These are phyloP conservation scores for Oryza coarctata DNA, from an alignment of 176 grass and related monocot species.

Conservation along the genomic window DNA sequence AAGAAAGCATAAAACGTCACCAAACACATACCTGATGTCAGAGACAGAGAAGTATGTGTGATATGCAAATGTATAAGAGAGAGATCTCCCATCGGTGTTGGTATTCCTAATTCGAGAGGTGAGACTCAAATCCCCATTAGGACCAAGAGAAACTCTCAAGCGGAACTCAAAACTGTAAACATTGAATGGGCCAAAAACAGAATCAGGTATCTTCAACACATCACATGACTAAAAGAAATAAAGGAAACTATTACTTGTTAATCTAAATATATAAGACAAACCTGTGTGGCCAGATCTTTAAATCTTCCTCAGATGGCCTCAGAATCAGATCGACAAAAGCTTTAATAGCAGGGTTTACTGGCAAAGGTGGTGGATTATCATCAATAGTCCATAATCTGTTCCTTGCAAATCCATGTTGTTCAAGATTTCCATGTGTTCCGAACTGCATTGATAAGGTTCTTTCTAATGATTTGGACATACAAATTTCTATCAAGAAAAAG, in stretches of 20 bases:
- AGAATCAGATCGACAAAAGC: constrained; percentile 85
- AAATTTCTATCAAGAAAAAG: constrained; percentile 10
- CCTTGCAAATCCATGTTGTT: constrained; percentile 88
- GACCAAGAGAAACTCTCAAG: constrained; percentile 83
- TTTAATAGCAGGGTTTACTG: constrained; percentile 54
- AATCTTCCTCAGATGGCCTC: constrained; percentile 69
- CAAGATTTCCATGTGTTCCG: constrained; percentile 80
- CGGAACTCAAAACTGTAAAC: constrained; percentile 60
- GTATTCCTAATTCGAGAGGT: constrained; percentile 92
- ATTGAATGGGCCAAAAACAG: background rate
- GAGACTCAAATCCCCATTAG: constrained; percentile 80
- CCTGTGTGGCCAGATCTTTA: constrained; percentile 86
- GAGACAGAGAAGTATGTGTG: constrained; percentile 97
- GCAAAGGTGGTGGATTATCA: constrained; percentile 64
- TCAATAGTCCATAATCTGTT: constrained; percentile 74
- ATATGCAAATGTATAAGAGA: constrained; percentile 91
- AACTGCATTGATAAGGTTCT: constrained; percentile 58
- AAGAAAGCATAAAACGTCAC: background rate
- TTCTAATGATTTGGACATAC: background rate
- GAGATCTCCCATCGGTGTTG: constrained; percentile 70
- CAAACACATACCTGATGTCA: constrained; percentile 48
- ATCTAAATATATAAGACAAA: constrained; percentile 27
- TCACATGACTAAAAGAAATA: constrained; percentile 8
- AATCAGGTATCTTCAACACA: constrained; percentile 14
- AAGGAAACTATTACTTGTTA: background rate